phyloP scores from a whole-genome alignment of 2,329 filamentous ascomycete species.

The Paecilomyces variotii region DNA sequence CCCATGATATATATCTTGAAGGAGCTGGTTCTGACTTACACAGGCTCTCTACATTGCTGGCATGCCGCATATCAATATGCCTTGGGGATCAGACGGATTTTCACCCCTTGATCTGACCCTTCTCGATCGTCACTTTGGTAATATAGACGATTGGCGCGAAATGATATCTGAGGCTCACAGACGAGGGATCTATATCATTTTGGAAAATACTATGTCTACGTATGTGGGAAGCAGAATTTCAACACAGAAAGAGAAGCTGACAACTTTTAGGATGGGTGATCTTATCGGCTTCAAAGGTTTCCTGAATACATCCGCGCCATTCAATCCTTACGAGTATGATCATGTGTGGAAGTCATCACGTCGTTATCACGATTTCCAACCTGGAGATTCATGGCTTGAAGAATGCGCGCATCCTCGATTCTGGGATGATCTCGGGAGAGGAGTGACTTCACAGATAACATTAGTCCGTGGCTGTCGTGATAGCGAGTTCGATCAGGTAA shows the following conservation, averaged over 20 bases:
- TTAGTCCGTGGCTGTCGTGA: conserved; percentile 45
- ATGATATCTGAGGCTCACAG: conserved; percentile 48
- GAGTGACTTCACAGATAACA: conserved; percentile 32
- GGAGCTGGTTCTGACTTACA: conserved; percentile 1
- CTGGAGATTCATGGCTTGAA: conserved; percentile 42
- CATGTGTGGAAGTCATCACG: conserved; percentile 45
- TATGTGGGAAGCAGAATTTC: conserved; percentile 14
- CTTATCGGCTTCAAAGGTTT: conserved; percentile 51
- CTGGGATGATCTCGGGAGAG: conserved; percentile 45
- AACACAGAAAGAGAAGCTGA: neutral
- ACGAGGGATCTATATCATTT: conserved; percentile 51
- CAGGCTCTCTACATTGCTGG: conserved; percentile 51
- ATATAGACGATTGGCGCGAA: conserved; percentile 45
- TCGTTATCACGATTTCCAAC: conserved; percentile 47
- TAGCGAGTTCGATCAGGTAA: conserved; percentile 47
- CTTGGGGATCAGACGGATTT: conserved; percentile 53
- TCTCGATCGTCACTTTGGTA: conserved; percentile 51
- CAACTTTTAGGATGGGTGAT: conserved; percentile 42
- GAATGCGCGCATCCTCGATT: conserved; percentile 49
- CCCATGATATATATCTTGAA: neutral
- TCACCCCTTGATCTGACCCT: conserved; percentile 50
- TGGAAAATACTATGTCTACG: conserved; percentile 55
- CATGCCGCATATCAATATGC: conserved; percentile 50
- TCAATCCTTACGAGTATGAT: conserved; percentile 45
- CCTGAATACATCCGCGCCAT: conserved; percentile 47